Evolutionary conservation across 148 eudicot genomes (phyloP), one percentile per base, ranked within the genome.

Genomic region (Silene uniflora): DNA sequence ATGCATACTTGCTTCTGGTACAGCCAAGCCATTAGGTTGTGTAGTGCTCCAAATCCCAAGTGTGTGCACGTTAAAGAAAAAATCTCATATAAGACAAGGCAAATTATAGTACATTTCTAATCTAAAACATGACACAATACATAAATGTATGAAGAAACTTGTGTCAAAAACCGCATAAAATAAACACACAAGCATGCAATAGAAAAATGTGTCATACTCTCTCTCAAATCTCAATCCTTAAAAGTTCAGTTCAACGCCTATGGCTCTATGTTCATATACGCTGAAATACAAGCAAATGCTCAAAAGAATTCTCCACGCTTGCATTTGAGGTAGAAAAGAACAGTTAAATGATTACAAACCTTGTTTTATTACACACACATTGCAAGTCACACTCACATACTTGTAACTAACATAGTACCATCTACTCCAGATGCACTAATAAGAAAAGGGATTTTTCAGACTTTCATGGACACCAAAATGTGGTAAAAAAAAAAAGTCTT

Each of bases 1-100:
- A 73, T 90, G 96, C 89, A 95, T 86, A 88, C 91, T 95, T 64
- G 99, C 99, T 83, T 92, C 99, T 10, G 99, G 99, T 75, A 95
- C 99, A 19, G 97, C 94, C 74, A 95, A 84, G 54, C 99, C 99
- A 82, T 95, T 95, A 21, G 99, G 99, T 79, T 87, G 99, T 61
- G 97, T 63, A 69, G 89, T 83, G 80, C 82, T 90, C 94, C 91
- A 89, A 62, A 95, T 95, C 89, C 99, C 99, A 79, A 95, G 97
- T 74, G 97, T 95, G 87, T 74, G 94, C 75, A 90, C 87, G 94
- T 95, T 69, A 93, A 93, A 83, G 90, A 59, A 89, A 76, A 87
- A 80, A 73, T 21, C 35, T 62, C 29, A 71, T 54, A 52, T 68
- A 59, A 66, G 12, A 64, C 16, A 64, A 69, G 61, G 10, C 55